Evolutionary conservation across 306 rosid species (phyloP), one percentile per base, ranked within the genome.

Genomic region (Abrus pulchellus): DNA sequence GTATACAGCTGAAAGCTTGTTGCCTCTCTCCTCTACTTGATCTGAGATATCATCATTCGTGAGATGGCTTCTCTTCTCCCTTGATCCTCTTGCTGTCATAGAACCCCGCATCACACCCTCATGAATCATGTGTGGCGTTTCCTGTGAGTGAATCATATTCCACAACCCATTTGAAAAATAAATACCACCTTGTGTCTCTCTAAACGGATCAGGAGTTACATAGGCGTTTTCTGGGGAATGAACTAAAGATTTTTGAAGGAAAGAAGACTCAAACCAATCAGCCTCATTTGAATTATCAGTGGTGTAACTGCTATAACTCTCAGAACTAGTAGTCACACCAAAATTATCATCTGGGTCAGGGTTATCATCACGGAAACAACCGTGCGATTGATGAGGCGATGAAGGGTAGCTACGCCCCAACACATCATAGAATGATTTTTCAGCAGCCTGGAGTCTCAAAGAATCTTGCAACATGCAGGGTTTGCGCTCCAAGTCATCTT

Each of bases 401-500:
- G 87, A 44, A 44, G 92, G 90, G 54, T 90, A 72, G n/a, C 76
- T 87, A 20, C 69, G 68, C 78, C 91, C 92, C 59, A 95, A 80
- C 41, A 71, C 95, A 78, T 95, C 98, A 55, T 88, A 95, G 86
- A 95, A 95, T 0, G 95, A 90, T 85, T 90, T 90, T 82, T 95
- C 99, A 7, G 99, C 94, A 82, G 76, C 87, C 63, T 85, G 89
- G 44, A 95, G 97, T 10, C 82, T 91, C 82, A 90, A 80, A 44
- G 97, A 97, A 77, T 95, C 94, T 38, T 84, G 89, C 83, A 93
- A 90, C 97, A 90, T 89, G 68, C 89, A 86, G 40, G 97, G 98
- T 67, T 86, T 91, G 6, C 83, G 86, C 79, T 90, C 96, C 69
- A 93, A 83, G 68, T 92, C 86, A 73, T 90, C 90, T 60, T 95